phyloP scores from a whole-genome alignment of 2,329 filamentous ascomycete genomes.

The Colletotrichum musicola region DNA sequence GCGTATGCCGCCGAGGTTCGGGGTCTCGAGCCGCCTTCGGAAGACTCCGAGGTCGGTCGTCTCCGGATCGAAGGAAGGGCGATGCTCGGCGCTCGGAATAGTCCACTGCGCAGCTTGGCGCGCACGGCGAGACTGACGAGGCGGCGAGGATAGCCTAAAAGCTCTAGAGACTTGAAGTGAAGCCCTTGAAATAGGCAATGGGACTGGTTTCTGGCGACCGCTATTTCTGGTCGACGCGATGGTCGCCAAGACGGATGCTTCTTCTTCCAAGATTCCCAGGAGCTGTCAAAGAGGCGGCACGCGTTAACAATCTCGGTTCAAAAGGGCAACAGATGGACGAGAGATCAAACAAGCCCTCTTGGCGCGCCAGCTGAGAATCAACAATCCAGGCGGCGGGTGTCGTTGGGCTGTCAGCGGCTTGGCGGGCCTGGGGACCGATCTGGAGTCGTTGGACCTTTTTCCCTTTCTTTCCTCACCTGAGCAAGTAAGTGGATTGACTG shows the following conservation, averaged over 20 bases:
- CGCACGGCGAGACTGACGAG: no score
- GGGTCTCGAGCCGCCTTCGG: neutral
- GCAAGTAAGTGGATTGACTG: no score
- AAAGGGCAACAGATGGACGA: neutral
- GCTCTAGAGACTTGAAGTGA: no score
- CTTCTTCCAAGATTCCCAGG: neutral
- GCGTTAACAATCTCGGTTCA: neutral
- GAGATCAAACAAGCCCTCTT: slow-evolving; percentile 19
- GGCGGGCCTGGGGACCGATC: slow-evolving; percentile 10
- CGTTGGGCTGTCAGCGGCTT: neutral
- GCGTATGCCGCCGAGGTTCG: neutral
- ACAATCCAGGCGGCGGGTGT: neutral
- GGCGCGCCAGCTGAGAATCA: slow-evolving; percentile 12
- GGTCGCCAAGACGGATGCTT: neutral
- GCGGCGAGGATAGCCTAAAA: no score
- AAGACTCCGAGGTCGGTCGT: no score
- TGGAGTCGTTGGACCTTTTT: no score
- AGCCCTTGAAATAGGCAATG: neutral
- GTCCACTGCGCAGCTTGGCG: no score
- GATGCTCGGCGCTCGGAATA: no score
- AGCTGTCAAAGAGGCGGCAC: neutral
- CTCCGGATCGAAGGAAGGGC: no score
- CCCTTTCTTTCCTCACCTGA: no score
- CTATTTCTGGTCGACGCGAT: neutral
- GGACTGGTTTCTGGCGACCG: neutral